Percentiles rank a stretch among this genome's conserved stretches.
Conservation (phyloP, 768 basidiomycete species). For the Cystobasidium onofrii region DNA sequence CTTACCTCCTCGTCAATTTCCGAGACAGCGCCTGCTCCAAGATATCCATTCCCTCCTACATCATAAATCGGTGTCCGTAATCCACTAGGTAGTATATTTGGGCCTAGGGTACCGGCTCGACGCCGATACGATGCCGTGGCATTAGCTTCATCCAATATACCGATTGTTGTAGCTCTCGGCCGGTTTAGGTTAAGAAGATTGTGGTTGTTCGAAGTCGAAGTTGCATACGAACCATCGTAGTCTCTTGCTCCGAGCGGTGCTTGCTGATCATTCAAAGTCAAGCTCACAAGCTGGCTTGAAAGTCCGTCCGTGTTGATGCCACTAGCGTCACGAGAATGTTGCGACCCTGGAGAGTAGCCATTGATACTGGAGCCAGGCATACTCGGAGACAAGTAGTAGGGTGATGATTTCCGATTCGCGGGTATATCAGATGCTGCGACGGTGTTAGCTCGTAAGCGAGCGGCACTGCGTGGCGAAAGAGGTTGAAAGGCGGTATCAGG, state of each 20-base stretch:
- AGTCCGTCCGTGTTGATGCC: background rate
- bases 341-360: background rate
- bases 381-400: background rate
- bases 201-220: background rate
- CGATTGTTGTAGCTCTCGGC: slow-evolving; percentile 13
- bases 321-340: background rate
- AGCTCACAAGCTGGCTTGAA: background rate
- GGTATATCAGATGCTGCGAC: slow-evolving; percentile 5
- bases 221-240: background rate
- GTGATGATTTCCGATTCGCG: background rate
- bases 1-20: slow-evolving; percentile 21
- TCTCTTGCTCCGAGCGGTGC: background rate
- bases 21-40: background rate
- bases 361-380: background rate
- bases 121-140: background rate
- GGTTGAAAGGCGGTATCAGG: background rate
- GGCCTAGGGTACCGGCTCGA: slow-evolving; percentile 9
- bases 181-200: slow-evolving; percentile 2
- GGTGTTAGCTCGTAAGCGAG: slow-evolving; percentile 22
- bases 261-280: background rate
- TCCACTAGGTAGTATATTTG: background rate
- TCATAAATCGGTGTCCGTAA: slow-evolving; percentile 22
- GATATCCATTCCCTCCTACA: background rate
- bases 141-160: slow-evolving; percentile 18
- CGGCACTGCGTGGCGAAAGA: slow-evolving; percentile 3